Evolutionary conservation across 2,329 filamentous ascomycete species (phyloP), one percentile per base, ranked within the genome.

Genomic region (Furcasterigmium furcatum): DNA sequence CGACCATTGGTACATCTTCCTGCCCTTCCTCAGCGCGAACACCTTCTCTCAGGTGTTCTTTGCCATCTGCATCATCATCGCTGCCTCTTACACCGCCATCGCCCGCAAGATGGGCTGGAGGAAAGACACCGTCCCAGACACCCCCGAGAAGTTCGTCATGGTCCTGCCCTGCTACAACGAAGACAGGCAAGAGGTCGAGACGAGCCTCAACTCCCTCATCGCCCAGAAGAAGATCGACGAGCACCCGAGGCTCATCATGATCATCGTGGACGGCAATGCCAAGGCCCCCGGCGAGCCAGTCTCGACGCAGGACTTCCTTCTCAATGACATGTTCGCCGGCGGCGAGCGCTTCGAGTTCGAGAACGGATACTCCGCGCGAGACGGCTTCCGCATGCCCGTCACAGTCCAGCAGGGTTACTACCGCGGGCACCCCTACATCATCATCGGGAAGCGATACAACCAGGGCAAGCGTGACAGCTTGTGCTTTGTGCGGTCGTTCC

Each of bases 121-220:
- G 13, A 63, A 64, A 42, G 63, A 65, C n/a, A 51, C 57, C 5
- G 32, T 59, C 4, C 61, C 61, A 3, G 50, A 53, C 25, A 53
- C 32, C 1, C 69, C 69, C 0, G 72, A 76, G 52, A 63, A 63
- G 43, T 62, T 75, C 59, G 69, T 75, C 3, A 52, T 73, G 25
- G 55, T 75, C 21, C 59, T 76, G 5, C 71, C 72, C 2, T 76
- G 73, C 56, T 76, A 76, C 56, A 76, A 75, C 51, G 72, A 76
- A 51, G 72, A 68, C 0, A 54, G 58, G 4, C 60, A 73, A 5
- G 72, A 76, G 50, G 55, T 73, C 19, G 63, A 57, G 4, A 61
- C 63, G 3, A 74, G 71, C 0, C 62, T 76, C 0, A 68, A 74
- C 46, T 76, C 72, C 3, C 56, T 76, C 4, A 62, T 73, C 6